Conservation (phyloP, 2,329 filamentous ascomycete genomes). For the Rhynchosporium secalis region DNA sequence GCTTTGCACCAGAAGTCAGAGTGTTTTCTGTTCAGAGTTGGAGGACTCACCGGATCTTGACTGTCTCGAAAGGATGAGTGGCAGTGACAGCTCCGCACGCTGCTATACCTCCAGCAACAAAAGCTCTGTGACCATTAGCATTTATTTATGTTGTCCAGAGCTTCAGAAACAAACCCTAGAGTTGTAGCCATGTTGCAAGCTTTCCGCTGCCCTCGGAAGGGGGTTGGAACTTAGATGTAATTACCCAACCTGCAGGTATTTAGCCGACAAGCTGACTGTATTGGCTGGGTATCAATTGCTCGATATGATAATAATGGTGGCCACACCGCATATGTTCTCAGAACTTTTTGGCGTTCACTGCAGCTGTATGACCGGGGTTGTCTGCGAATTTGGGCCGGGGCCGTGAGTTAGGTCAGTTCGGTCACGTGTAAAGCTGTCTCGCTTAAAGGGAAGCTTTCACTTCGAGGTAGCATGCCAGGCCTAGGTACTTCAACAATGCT, state of each 20-base stretch:
- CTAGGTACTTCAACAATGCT: neutral
- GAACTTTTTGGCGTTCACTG: conserved; percentile 14
- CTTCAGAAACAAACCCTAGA: conserved; percentile 45
- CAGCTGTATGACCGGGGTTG: neutral
- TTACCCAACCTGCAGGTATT: no score
- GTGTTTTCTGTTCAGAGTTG: neutral
- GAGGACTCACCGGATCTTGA: conserved; percentile 81
- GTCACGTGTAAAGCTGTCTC: neutral
- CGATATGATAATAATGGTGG: neutral
- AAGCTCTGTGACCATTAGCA: conserved; percentile 57
- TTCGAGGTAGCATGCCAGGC: neutral
- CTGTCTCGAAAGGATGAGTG: conserved; percentile 96
- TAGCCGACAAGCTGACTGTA: conserved; percentile 17
- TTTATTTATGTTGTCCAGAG: neutral
- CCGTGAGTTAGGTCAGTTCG: neutral
- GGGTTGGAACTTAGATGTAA: conserved; percentile 7
- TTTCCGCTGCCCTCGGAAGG: conserved; percentile 30
- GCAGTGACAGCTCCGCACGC: conserved; percentile 97
- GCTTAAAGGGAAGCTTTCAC: neutral
- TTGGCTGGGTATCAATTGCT: conserved; percentile 7
- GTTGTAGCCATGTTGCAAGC: conserved; percentile 53
- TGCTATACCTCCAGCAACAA: conserved; percentile 93
- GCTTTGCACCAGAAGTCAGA: conserved; percentile 47
- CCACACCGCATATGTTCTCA: neutral
- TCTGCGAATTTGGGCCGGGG: neutral